Percentiles rank a stretch among this genome's conserved stretches.
Conservation (phyloP, 768 basidiomycete genomes). For the Phaeotremella skinneri region DNA sequence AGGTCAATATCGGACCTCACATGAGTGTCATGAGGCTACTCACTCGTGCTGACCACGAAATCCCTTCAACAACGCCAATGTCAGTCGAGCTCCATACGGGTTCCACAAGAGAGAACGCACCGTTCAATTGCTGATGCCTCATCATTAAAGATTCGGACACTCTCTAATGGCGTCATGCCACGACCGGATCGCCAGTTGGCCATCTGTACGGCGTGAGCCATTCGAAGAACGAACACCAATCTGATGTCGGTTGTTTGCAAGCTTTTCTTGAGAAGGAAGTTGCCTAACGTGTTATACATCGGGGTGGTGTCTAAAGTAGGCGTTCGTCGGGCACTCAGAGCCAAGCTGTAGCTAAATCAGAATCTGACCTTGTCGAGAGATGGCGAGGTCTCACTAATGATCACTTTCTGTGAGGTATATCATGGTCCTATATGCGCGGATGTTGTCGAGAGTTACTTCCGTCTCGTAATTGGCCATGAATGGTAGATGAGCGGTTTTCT, state of each 20-base stretch:
- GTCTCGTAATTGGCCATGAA: neutral
- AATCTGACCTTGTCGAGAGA: too few species aligned
- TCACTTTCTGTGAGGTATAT: conserved; percentile 24
- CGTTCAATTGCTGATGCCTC: neutral
- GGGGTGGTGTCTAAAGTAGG: conserved; percentile 6
- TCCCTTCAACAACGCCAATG: neutral
- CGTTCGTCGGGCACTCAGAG: conserved; percentile 11
- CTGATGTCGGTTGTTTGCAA: conserved; percentile 14
- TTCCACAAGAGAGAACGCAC: neutral
- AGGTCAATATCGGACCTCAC: too few species aligned
- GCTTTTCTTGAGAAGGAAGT: conserved; percentile 9
- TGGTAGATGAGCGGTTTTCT: conserved; percentile 12
- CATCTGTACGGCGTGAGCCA: conserved; percentile 13
- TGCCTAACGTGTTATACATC: conserved; percentile 1
- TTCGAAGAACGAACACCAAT: conserved; percentile 10
- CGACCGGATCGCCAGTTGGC: too few species aligned
- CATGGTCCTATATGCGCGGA: conserved; percentile 12
- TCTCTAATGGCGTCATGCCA: neutral
- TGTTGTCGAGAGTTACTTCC: conserved; percentile 1
- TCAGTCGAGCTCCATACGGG: too few species aligned
- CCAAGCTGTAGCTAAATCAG: conserved; percentile 8
- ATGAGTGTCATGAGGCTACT: neutral
- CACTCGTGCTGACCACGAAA: conserved; percentile 1
- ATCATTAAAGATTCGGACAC: neutral
- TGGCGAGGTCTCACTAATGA: conserved; percentile 15